phyloP scores from a whole-genome alignment of 2,329 filamentous ascomycete species.

The Bimuria novae-zelandiae region DNA sequence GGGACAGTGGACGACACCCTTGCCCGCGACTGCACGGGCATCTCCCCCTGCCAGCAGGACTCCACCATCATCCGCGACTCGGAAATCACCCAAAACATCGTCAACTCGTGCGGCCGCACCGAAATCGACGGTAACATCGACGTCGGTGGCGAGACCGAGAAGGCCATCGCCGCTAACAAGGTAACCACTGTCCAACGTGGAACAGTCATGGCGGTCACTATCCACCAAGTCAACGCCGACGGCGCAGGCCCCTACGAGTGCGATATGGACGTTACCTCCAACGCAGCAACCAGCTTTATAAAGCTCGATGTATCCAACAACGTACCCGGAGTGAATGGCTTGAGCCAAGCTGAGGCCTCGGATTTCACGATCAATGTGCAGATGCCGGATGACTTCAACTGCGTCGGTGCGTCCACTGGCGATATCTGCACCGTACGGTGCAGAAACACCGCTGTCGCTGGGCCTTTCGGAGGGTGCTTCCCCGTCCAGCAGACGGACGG shows the following conservation, averaged over 20 bases:
- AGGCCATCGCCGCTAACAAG: constrained; percentile 37
- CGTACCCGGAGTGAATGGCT: constrained; percentile 61
- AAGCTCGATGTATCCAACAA: constrained; percentile 62
- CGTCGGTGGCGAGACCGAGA: constrained; percentile 46
- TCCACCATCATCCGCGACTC: constrained; percentile 43
- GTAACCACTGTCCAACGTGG: constrained; percentile 35
- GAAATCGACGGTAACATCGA: constrained; percentile 46
- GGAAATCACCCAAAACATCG: constrained; percentile 45
- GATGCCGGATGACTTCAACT: constrained; percentile 61
- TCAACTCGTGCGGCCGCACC: constrained; percentile 44
- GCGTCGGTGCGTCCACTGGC: constrained; percentile 58
- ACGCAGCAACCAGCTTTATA: constrained; percentile 50
- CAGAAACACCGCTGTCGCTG: constrained; percentile 63
- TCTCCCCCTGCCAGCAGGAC: constrained; percentile 46
- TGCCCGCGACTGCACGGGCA: constrained; percentile 45
- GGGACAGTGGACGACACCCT: constrained; percentile 36
- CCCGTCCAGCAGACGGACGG: constrained; percentile 61
- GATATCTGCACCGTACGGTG: constrained; percentile 67
- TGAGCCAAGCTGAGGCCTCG: constrained; percentile 60
- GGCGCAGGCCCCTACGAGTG: constrained; percentile 68
- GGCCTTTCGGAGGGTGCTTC: constrained; percentile 67
- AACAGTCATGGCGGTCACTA: constrained; percentile 39
- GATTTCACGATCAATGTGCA: constrained; percentile 63
- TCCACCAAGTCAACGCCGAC: constrained; percentile 68
- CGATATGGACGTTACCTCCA: constrained; percentile 64